These are phyloP conservation scores for Emiliania huxleyi DNA, from an alignment of 78 protist species.

Conservation along the genomic window DNA sequence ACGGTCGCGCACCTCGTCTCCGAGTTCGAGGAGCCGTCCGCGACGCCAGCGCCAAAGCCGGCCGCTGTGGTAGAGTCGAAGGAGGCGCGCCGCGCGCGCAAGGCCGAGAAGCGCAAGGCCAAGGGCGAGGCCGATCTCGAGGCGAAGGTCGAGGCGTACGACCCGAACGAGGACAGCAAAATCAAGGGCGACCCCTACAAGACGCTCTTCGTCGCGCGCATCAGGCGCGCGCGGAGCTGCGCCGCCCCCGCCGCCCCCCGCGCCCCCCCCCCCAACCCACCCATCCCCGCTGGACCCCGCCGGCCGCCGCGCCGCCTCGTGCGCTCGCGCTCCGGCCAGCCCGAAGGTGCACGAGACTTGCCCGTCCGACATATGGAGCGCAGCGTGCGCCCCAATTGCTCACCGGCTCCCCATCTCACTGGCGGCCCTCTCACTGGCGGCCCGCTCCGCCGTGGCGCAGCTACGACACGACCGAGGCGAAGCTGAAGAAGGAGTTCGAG, in stretches of 20 bases:
- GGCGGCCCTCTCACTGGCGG: no score
- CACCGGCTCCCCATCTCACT: no score
- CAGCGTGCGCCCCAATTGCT: no score
- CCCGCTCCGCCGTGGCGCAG: neutral
- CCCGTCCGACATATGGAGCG: no score
- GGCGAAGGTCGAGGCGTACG: neutral
- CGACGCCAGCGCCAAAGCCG: neutral
- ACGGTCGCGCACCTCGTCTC: neutral
- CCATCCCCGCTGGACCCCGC: no score
- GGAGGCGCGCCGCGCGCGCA: neutral
- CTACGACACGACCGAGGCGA: constrained; percentile 66
- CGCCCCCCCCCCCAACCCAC: no score
- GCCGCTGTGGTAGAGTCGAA: neutral
- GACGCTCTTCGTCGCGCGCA: constrained; percentile 40
- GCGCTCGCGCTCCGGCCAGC: no score
- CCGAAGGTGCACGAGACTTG: no score
- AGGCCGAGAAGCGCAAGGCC: neutral
- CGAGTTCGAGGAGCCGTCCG: neutral
- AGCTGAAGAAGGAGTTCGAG: constrained; percentile 70
- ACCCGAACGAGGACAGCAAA: neutral
- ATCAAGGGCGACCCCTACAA: constrained; percentile 31
- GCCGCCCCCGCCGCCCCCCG: neutral
- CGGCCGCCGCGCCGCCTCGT: no score
- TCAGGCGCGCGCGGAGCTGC: neutral
- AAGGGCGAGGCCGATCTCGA: neutral